These are phyloP conservation scores for Spatholobus suberectus DNA, from an alignment of 306 rosid species.

Conservation along the genomic window DNA sequence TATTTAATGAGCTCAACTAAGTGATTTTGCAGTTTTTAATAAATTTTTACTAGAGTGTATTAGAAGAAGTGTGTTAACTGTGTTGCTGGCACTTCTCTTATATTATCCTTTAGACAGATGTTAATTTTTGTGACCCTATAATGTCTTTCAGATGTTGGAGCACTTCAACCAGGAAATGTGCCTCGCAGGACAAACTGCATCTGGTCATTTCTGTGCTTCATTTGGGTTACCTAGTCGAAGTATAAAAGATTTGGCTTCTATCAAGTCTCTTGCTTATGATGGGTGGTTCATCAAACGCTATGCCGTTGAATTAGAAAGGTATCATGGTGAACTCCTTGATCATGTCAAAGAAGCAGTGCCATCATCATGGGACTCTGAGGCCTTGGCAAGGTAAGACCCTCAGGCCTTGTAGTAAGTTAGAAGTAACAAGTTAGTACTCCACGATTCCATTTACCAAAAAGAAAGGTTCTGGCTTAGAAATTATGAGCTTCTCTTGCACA, in stretches of 20 bases:
- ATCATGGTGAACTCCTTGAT: conserved; percentile 64
- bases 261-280: conserved; percentile 83
- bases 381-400: conserved; percentile 66
- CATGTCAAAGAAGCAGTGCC: conserved; percentile 83
- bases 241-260: conserved; percentile 71
- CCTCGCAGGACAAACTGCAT: conserved; percentile 68
- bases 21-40: too few relatives aligned
- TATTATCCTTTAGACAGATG: neutral
- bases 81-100: too few relatives aligned
- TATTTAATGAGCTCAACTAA: neutral
- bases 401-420: neutral
- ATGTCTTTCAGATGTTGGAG: conserved; percentile 74
- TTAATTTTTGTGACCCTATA: neutral
- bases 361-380: conserved; percentile 76
- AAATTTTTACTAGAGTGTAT: neutral
- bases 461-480: neutral
- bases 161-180: conserved; percentile 85
- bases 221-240: conserved; percentile 72
- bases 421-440: neutral
- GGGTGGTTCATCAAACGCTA: conserved; percentile 87
- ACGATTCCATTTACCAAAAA: neutral
- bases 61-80: neutral
- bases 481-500: neutral
- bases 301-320: conserved; percentile 72
- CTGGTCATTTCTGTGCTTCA: conserved; percentile 83